Base-by-base conservation (phyloP, 805 yeast genomes). In the Saccharomycopsis sp. region DNA sequence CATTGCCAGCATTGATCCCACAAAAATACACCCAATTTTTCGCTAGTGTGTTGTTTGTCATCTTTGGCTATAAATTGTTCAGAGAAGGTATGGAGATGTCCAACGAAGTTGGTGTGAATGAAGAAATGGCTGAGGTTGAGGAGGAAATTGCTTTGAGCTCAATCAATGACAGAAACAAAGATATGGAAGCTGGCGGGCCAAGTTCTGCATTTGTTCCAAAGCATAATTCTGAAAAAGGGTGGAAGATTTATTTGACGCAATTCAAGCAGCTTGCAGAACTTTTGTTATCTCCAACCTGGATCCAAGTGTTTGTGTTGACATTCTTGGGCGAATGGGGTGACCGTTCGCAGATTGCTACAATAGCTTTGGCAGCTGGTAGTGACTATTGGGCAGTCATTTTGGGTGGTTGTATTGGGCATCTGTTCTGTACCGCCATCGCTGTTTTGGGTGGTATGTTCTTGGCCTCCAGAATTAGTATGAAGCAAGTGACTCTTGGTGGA, bases 311-410 rank as follows among this genome's bases (percentile, higher is more conserved):
- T 56, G 76, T 77, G 40, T 89, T 92, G 97, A 85, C 95, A 4
- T 92, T 92, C 59, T 65, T 92, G 37, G 98, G 96, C 46, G 99
- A 92, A 64, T 87, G 97, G 94, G 99, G 99, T 38, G 99, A 92
- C 61, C 77, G 98, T 54, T 87, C 96, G 9, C 99, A 92, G 64
- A 86, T 92, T 42, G 95, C 96, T 33, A 92, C 96, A 25, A 87
- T 92, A 53, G 97, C 97, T 30, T 82, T 92, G 94, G 96, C 97
- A 39, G 95, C 98, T 1, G 96, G 96, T 30, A 78, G 86, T 33
- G 82, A 87, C 59, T 92, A 86, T 63, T 79, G 92, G 88, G 69
- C 69, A 51, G 94, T 88, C 30, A 85, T 89, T 35, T 51, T 78
- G 35, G 98, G 99, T 47, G 95, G 94, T 16, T 75, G 86, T 29